A percentile compares a stretch with the other conserved stretches of the same genome.
Conservation (phyloP, 2,329 filamentous ascomycete species). For the Metarhizium humberi region DNA sequence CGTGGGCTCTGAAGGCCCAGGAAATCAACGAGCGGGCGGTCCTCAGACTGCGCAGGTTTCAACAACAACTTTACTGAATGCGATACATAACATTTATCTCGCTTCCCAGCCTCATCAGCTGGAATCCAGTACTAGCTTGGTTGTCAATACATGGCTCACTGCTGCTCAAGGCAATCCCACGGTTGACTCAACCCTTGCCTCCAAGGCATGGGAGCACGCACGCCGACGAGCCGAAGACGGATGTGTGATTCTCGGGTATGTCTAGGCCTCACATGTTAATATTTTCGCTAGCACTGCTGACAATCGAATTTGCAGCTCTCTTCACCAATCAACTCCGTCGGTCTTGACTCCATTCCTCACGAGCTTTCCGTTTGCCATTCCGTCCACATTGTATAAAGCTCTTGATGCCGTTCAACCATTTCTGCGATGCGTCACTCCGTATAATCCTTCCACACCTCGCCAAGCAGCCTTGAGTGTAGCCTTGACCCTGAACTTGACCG, state of each 20-base stretch:
- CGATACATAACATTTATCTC: constrained; percentile 81
- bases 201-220: constrained; percentile 92
- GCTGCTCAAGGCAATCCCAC: constrained; percentile 63
- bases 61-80: constrained; percentile 85
- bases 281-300: constrained; percentile 8
- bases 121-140: constrained; percentile 82
- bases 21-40: constrained; percentile 46
- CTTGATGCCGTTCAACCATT: constrained; percentile 80
- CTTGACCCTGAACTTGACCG: constrained; percentile 71
- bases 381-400: constrained; percentile 65
- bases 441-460: constrained; percentile 75
- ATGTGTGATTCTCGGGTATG: constrained; percentile 80
- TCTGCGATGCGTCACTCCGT: constrained; percentile 75
- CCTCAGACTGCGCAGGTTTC: constrained; percentile 74
- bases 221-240: constrained; percentile 90
- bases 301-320: constrained; percentile 48
- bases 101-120: constrained; percentile 74
- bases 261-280: constrained; percentile 6
- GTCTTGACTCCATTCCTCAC: constrained; percentile 72
- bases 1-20: constrained; percentile 53
- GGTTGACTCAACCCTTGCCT: constrained; percentile 68
- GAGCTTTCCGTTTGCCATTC: constrained; percentile 70
- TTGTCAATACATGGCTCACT: constrained; percentile 93
- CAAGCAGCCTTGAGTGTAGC: constrained; percentile 75
- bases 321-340: constrained; percentile 83